Conservation (phyloP, 306 rosid genomes). For the Vigna angularis region DNA sequence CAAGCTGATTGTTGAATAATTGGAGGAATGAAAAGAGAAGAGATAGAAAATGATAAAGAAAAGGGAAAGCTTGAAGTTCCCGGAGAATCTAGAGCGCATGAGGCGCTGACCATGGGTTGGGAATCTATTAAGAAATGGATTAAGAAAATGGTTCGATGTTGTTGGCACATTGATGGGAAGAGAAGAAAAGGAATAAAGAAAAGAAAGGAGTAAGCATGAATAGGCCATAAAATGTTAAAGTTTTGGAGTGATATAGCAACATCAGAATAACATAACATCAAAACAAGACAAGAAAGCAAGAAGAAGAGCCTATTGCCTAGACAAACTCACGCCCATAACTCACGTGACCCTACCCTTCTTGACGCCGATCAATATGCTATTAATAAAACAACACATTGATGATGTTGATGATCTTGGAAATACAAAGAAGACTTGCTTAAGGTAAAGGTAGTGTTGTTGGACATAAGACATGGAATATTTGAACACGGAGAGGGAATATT, state of each 20-base stretch:
- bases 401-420: neutral
- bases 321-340: constrained; percentile 67
- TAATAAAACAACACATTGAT: no score
- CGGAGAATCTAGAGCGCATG: constrained; percentile 99
- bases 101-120: constrained; percentile 98
- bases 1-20: constrained; percentile 52
- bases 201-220: constrained; percentile 44
- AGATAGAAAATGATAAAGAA: constrained; percentile 25
- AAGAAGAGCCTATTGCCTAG: constrained; percentile 44
- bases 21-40: constrained; percentile 45
- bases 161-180: constrained; percentile 45
- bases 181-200: constrained; percentile 37
- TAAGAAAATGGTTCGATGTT: constrained; percentile 51
- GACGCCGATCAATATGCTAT: constrained; percentile 1
- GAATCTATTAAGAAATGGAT: constrained; percentile 63
- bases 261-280: constrained; percentile 38
- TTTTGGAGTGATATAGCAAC: neutral
- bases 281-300: constrained; percentile 50
- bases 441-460: constrained; percentile 27
- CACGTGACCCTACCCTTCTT: constrained; percentile 81
- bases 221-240: constrained; percentile 41
- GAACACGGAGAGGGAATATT: constrained; percentile 98
- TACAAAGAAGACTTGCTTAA: constrained; percentile 34
- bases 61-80: constrained; percentile 60
- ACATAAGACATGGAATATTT: constrained; percentile 65